phyloP scores from a whole-genome alignment of 1,284 basidiomycete genomes.

The Fomitopsis pinicola region DNA sequence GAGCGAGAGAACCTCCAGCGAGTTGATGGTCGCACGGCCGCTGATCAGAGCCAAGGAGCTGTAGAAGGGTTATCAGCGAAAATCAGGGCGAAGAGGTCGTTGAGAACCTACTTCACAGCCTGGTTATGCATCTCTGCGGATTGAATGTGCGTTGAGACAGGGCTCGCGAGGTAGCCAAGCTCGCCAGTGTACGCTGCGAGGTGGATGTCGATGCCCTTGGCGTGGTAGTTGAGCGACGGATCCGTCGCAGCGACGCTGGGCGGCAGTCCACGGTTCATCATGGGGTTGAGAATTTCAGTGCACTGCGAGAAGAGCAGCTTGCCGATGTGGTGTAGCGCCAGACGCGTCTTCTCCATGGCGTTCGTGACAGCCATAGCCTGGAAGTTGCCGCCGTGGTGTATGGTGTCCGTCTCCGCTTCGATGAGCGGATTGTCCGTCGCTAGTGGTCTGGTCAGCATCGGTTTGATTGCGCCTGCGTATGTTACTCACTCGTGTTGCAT shows the following conservation, averaged over 20 bases:
- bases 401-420: constrained; percentile 58
- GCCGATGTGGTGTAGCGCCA: constrained; percentile 78
- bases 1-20: constrained; percentile 73
- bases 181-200: constrained; percentile 79
- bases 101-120: constrained; percentile 64
- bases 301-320: constrained; percentile 82
- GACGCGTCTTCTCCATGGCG: constrained; percentile 84
- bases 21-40: constrained; percentile 71
- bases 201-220: constrained; percentile 85
- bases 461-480: not conserved
- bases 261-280: constrained; percentile 80
- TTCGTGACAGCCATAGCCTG: constrained; percentile 86
- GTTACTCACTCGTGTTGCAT: constrained; percentile 75
- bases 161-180: constrained; percentile 78
- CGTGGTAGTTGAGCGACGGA: constrained; percentile 79
- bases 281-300: constrained; percentile 78
- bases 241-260: constrained; percentile 81
- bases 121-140: constrained; percentile 89
- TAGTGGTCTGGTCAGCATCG: constrained; percentile 18
- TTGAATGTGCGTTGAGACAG: constrained; percentile 83
- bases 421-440: constrained; percentile 76
- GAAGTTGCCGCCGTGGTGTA: constrained; percentile 86
- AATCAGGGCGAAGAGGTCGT: not conserved
- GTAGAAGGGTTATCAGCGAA: constrained; percentile 10
- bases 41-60: constrained; percentile 81